Percentiles rank a stretch among this genome's conserved stretches.
Conservation (phyloP, 108 stramenopile genomes). For the Fragilariopsis cylindrus region DNA sequence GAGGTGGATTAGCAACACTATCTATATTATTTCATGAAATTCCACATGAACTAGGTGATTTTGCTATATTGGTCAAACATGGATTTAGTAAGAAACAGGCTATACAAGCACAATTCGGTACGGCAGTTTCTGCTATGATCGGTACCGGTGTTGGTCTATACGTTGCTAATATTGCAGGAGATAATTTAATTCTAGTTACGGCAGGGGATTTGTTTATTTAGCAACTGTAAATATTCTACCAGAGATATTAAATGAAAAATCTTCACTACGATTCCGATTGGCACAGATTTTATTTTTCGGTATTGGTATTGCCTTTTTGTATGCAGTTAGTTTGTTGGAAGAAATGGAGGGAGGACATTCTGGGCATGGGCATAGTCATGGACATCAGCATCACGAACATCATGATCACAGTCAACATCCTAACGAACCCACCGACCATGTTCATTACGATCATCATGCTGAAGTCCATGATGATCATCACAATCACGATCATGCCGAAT, state of each 20-base stretch:
- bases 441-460: conserved; percentile 19
- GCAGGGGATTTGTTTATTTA: conserved; percentile 91
- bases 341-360: conserved; percentile 26
- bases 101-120: conserved; percentile 81
- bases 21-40: conserved; percentile 90
- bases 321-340: conserved; percentile 67
- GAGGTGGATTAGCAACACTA: conserved; percentile 73
- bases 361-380: conserved; percentile 33
- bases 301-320: conserved; percentile 77
- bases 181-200: conserved; percentile 64
- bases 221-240: conserved; percentile 77
- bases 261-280: conserved; percentile 43
- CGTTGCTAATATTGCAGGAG: conserved; percentile 43
- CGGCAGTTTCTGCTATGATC: conserved; percentile 81
- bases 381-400: conserved; percentile 38
- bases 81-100: conserved; percentile 77
- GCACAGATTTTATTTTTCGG: conserved; percentile 56
- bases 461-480: conserved; percentile 31
- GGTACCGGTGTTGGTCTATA: conserved; percentile 75
- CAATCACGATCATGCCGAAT: conserved; percentile 18
- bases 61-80: conserved; percentile 73
- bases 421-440: not conserved
- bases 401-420: conserved; percentile 18
- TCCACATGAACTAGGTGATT: conserved; percentile 91
- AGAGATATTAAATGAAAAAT: conserved; percentile 60